Conservation (phyloP, 306 rosid genomes). For the Styphnolobium japonicum region DNA sequence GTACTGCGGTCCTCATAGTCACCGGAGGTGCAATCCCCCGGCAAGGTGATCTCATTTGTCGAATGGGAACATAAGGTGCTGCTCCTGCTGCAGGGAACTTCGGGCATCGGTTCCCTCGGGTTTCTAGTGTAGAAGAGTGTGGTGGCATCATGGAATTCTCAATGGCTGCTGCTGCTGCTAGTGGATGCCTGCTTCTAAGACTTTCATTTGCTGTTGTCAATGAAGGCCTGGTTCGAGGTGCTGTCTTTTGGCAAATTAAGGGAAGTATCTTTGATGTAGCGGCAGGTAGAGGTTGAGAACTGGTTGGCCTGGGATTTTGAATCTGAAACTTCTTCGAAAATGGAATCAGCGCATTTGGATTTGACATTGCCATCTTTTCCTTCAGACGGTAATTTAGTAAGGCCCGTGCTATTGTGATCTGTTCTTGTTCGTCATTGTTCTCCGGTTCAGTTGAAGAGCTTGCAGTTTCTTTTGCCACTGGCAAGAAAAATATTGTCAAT, state of each 20-base stretch:
- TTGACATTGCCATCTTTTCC: constrained; percentile 73
- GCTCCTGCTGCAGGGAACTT: constrained; percentile 84
- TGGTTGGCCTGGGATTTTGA: constrained; percentile 78
- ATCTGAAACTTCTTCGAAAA: constrained; percentile 70
- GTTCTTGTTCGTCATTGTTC: constrained; percentile 85
- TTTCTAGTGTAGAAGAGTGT: constrained; percentile 43
- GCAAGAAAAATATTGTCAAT: constrained; percentile 28
- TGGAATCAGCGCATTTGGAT: constrained; percentile 65
- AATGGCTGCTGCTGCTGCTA: constrained; percentile 22
- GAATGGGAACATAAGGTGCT: constrained; percentile 79
- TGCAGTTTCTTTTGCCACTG: constrained; percentile 92
- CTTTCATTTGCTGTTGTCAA: constrained; percentile 33
- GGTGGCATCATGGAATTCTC: constrained; percentile 37
- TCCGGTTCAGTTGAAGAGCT: constrained; percentile 88
- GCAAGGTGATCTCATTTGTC: constrained; percentile 78
- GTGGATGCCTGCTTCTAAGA: constrained; percentile 41
- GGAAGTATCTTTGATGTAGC: constrained; percentile 92
- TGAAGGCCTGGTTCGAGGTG: constrained; percentile 45
- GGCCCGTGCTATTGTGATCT: constrained; percentile 92
- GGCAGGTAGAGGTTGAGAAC: constrained; percentile 72
- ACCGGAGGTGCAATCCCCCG: constrained; percentile 90
- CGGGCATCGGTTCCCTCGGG: constrained; percentile 49
- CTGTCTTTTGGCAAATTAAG: constrained; percentile 65
- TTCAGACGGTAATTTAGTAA: constrained; percentile 69
- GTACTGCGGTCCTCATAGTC: constrained; percentile 75